These are phyloP conservation scores for Arxiozyma telluris DNA, from an alignment of 1,139 yeast genomes.

Conservation along the genomic window DNA sequence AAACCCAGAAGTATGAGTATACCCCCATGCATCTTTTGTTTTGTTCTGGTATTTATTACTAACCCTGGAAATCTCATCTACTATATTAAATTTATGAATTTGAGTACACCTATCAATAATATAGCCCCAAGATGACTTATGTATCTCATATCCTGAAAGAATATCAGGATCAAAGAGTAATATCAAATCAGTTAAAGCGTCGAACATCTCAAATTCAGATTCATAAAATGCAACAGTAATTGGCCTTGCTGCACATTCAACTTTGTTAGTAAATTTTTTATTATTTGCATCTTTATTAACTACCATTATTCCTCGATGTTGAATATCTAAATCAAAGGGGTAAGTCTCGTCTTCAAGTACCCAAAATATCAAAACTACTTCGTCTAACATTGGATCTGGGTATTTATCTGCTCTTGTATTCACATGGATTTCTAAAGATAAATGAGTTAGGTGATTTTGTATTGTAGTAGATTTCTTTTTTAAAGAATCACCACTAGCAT, in stretches of 20 bases:
- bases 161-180: conserved; percentile 76
- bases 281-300: conserved; percentile 8
- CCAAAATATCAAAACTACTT: conserved; percentile 56
- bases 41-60: conserved; percentile 41
- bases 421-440: conserved; percentile 61
- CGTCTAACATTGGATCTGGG: conserved; percentile 64
- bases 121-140: conserved; percentile 83
- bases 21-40: conserved; percentile 72
- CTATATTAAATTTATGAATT: conserved; percentile 45
- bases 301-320: conserved; percentile 33
- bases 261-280: conserved; percentile 1
- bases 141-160: conserved; percentile 76
- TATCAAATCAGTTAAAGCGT: conserved; percentile 47
- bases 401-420: conserved; percentile 40
- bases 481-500: conserved; percentile 22
- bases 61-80: conserved; percentile 45
- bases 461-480: conserved; percentile 38
- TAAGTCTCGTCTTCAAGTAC: conserved; percentile 41
- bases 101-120: conserved; percentile 53
- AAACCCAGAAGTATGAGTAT: conserved; percentile 64
- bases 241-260: conserved; percentile 13
- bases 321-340: conserved; percentile 28
- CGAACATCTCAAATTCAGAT: conserved; percentile 49
- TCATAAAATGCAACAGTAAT: conserved; percentile 31
- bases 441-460: conserved; percentile 42